Conservation (phyloP, 2,329 filamentous ascomycete species). For the Microdochium bolleyi region DNA sequence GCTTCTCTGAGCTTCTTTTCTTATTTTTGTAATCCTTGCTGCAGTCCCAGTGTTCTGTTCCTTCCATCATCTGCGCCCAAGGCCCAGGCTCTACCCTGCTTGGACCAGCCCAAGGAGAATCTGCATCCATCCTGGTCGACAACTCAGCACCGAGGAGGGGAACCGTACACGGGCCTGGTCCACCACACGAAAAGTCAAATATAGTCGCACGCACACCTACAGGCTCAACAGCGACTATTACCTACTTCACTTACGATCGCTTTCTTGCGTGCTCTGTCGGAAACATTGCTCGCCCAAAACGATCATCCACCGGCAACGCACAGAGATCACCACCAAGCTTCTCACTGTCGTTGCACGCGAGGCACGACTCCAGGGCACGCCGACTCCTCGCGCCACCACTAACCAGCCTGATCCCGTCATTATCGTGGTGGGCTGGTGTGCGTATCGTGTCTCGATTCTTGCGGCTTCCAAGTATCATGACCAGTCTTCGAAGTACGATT, state of each 20-base stretch:
- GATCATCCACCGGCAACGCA: too few species aligned
- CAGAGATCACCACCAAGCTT: not conserved
- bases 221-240: not conserved
- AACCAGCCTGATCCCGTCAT: conserved; percentile 2
- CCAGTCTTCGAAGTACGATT: conserved; percentile 29
- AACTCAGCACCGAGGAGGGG: not conserved
- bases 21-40: not conserved
- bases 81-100: not conserved
- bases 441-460: conserved; percentile 10
- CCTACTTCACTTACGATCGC: not conserved
- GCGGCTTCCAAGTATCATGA: conserved; percentile 33
- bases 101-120: not conserved
- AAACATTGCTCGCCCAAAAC: too few species aligned
- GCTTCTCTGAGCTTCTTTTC: not conserved
- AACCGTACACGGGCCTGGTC: conserved; percentile 2
- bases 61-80: not conserved
- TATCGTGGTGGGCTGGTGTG: conserved; percentile 6
- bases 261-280: not conserved
- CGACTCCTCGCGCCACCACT: conserved; percentile 2
- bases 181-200: conserved; percentile 2
- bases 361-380: not conserved
- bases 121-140: not conserved
- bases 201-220: not conserved
- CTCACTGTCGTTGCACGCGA: conserved; percentile 2
- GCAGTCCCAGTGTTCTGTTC: not conserved